These are phyloP conservation scores for Crithidia mellificae DNA, from an alignment of 208 protist species.

Conservation along the genomic window DNA sequence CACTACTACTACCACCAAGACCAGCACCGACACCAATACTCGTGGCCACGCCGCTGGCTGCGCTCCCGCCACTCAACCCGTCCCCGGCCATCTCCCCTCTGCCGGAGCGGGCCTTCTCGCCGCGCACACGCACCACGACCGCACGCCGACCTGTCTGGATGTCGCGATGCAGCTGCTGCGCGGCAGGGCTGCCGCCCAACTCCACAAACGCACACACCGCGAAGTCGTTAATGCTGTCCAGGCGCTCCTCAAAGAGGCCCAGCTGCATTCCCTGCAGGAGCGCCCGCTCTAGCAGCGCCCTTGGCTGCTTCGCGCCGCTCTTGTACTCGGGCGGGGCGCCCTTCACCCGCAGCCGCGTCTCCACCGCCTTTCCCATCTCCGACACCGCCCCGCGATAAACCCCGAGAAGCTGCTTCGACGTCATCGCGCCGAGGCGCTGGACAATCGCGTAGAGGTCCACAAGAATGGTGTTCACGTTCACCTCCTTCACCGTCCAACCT, in stretches of 20 bases:
- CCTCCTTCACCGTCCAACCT: constrained; percentile 49
- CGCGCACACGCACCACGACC: constrained; percentile 47
- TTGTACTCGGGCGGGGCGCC: constrained; percentile 85
- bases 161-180: constrained; percentile 37
- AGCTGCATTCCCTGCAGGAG: constrained; percentile 69
- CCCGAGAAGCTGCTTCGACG: constrained; percentile 75
- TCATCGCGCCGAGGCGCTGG: constrained; percentile 68
- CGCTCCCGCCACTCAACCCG: neutral
- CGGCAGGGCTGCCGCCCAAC: constrained; percentile 42
- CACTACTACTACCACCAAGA: too few relatives aligned
- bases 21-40: constrained; percentile 28
- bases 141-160: constrained; percentile 36
- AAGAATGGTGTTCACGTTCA: constrained; percentile 51
- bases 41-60: neutral
- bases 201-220: constrained; percentile 72
- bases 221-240: constrained; percentile 76
- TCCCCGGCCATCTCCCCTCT: constrained; percentile 27
- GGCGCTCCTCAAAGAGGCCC: constrained; percentile 71
- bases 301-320: constrained; percentile 50
- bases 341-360: constrained; percentile 73
- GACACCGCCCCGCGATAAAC: constrained; percentile 70
- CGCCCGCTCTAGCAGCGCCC: constrained; percentile 64
- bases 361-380: constrained; percentile 77
- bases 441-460: constrained; percentile 73
- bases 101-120: constrained; percentile 25